Evolutionary conservation across 129 eudicot species (phyloP).

Genomic region (Flaveria trinervia): DNA sequence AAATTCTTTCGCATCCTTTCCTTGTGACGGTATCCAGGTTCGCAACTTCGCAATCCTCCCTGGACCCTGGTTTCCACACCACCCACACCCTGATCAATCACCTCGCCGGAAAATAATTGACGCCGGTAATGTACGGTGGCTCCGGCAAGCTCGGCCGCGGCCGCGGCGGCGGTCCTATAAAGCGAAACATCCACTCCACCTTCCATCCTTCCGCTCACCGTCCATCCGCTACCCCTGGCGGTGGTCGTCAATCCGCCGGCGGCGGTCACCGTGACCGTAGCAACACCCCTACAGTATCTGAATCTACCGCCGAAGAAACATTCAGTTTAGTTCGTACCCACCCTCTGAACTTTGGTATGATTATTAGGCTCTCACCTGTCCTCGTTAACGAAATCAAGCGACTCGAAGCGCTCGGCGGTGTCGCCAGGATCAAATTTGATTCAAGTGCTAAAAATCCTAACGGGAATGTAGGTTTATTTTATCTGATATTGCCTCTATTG

Average conservation of each 20-base stretch:
- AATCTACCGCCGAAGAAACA: slow-evolving; percentile 57
- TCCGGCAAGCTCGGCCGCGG: slow-evolving; percentile 73
- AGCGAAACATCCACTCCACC: slow-evolving; percentile 64
- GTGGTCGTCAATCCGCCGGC: slow-evolving; percentile 56
- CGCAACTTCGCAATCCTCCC: background rate
- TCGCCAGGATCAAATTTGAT: slow-evolving; percentile 80
- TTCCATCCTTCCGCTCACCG: slow-evolving; percentile 52
- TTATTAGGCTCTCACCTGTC: slow-evolving; percentile 73
- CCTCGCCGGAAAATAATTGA: too few relatives aligned
- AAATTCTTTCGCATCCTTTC: slow-evolving; percentile 37
- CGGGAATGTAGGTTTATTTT: slow-evolving; percentile 66
- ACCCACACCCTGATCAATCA: slow-evolving; percentile 21
- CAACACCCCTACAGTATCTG: slow-evolving; percentile 28
- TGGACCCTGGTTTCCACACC: too few relatives aligned
- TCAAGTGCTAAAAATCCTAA: slow-evolving; percentile 56
- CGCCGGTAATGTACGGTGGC: slow-evolving; percentile 58
- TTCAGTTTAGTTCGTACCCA: slow-evolving; percentile 71
- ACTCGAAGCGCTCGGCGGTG: slow-evolving; percentile 63
- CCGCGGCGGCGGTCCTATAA: slow-evolving; percentile 59
- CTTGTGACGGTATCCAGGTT: slow-evolving; percentile 45
- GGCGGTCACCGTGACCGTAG: slow-evolving; percentile 46
- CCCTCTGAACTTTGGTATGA: slow-evolving; percentile 75
- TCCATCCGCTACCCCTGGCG: slow-evolving; percentile 42
- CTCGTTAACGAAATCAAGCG: slow-evolving; percentile 94
- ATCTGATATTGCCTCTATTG: slow-evolving; percentile 1